Conservation (phyloP, 2,329 filamentous ascomycete genomes). For the Zelopaecilomyces penicillatus region DNA sequence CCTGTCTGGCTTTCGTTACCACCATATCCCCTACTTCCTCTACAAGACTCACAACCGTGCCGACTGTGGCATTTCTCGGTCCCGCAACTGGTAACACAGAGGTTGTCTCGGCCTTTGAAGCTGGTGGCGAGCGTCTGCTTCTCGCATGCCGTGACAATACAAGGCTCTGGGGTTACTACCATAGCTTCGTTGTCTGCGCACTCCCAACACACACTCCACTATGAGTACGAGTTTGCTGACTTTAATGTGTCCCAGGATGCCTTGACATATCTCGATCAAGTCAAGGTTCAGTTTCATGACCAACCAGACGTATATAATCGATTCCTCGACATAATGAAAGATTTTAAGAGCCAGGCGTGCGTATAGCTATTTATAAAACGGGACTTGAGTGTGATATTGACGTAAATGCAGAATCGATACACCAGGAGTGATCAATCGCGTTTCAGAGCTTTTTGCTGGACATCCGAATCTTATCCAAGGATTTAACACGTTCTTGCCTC, state of each 20-base stretch:
- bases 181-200: conserved; percentile 15
- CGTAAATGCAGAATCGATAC: conserved; percentile 67
- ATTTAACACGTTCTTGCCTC: conserved; percentile 95
- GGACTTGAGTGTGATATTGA: conserved; percentile 52
- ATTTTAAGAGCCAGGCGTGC: conserved; percentile 95
- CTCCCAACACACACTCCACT: conserved; percentile 3
- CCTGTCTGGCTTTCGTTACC: conserved; percentile 5
- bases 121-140: conserved; percentile 15
- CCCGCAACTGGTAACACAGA: conserved; percentile 8
- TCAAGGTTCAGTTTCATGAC: conserved; percentile 95
- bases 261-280: conserved; percentile 92
- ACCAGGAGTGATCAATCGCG: conserved; percentile 91
- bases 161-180: conserved; percentile 15
- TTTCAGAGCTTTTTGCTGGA: conserved; percentile 90
- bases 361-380: conserved; percentile 67
- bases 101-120: conserved; percentile 15
- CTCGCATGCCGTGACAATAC: conserved; percentile 12
- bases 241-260: conserved; percentile 44
- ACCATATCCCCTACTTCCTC: conserved; percentile 3
- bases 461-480: conserved; percentile 94
- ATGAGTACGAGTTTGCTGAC: conserved; percentile 3
- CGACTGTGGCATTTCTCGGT: conserved; percentile 3
- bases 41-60: conserved; percentile 2
- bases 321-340: conserved; percentile 98
- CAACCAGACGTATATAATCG: conserved; percentile 96